These are phyloP conservation scores for Rhodocollybia butyracea DNA, from an alignment of 768 basidiomycete species.

Conservation along the genomic window DNA sequence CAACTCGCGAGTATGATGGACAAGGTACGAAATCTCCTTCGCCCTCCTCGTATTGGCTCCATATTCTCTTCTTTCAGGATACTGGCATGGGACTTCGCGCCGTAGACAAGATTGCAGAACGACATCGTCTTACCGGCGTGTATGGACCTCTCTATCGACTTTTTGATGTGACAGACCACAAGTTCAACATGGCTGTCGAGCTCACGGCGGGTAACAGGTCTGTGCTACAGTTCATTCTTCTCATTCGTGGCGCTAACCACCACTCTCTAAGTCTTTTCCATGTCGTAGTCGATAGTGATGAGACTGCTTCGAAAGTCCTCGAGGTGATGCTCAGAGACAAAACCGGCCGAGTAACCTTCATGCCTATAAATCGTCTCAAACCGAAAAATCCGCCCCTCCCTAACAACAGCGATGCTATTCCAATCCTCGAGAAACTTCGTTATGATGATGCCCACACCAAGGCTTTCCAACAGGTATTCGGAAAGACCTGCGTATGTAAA, in stretches of 20 bases:
- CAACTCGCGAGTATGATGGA: constrained; percentile 91
- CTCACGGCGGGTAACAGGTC: constrained; percentile 95
- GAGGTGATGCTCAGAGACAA: constrained; percentile 93
- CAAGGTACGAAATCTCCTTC: constrained; percentile 51
- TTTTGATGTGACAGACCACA: constrained; percentile 84
- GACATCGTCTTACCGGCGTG: constrained; percentile 75
- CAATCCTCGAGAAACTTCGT: constrained; percentile 77
- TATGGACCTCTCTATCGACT: constrained; percentile 93
- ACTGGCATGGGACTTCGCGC: constrained; percentile 87
- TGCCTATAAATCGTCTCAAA: constrained; percentile 94
- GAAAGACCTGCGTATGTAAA: constrained; percentile 93
- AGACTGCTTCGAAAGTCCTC: constrained; percentile 87
- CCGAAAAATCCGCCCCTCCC: constrained; percentile 65
- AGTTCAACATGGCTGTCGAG: constrained; percentile 91
- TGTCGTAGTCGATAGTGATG: constrained; percentile 95
- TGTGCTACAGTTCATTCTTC: constrained; percentile 1
- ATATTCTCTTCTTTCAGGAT: constrained; percentile 58
- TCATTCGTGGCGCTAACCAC: constrained; percentile 6
- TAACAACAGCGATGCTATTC: constrained; percentile 74
- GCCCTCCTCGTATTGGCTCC: background rate
- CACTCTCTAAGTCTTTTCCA: constrained; percentile 74
- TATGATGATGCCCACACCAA: constrained; percentile 70
- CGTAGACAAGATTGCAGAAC: constrained; percentile 78
- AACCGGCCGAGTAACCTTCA: constrained; percentile 94
- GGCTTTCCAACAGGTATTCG: constrained; percentile 96